Evolutionary conservation across 164 flowering plant species (phyloP).

Genomic region (Annona cherimola): DNA sequence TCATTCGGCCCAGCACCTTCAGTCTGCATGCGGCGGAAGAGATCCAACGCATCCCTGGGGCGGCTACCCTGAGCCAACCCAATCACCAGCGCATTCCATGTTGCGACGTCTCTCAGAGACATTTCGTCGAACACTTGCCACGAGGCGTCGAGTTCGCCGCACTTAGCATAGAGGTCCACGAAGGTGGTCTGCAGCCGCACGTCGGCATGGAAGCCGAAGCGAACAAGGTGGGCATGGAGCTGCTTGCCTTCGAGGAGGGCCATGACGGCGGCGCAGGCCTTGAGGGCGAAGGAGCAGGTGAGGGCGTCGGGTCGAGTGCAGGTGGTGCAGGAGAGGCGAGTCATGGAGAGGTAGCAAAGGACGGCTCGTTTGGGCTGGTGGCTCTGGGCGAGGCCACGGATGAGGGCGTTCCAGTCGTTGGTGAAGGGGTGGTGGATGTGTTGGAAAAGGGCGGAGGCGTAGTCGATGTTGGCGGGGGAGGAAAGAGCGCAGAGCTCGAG

Average conservation of each 20-base stretch:
- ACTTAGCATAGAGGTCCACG: conserved; percentile 62
- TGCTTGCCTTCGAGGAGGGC: conserved; percentile 48
- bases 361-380: conserved; percentile 47
- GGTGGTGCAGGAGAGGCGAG: conserved; percentile 10
- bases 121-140: conserved; percentile 69
- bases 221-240: conserved; percentile 48
- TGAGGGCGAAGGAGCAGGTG: conserved; percentile 73
- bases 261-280: conserved; percentile 68
- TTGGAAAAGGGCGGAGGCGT: conserved; percentile 47
- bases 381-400: conserved; percentile 66
- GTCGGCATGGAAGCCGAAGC: conserved; percentile 50
- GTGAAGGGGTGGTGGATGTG: conserved; percentile 44
- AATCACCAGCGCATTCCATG: conserved; percentile 73
- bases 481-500: conserved; percentile 63
- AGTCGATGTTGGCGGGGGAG: conserved; percentile 40
- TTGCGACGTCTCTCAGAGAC: conserved; percentile 49
- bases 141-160: conserved; percentile 48
- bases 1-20: conserved; percentile 55
- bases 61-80: conserved; percentile 78
- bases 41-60: conserved; percentile 48
- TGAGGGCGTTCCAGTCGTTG: conserved; percentile 76
- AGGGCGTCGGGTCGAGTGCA: conserved; percentile 54
- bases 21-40: conserved; percentile 46
- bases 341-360: conserved; percentile 35
- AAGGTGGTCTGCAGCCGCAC: conserved; percentile 55